Base-by-base conservation (phyloP, 2,329 filamentous ascomycete genomes). In the Penicillium griseofulvum region DNA sequence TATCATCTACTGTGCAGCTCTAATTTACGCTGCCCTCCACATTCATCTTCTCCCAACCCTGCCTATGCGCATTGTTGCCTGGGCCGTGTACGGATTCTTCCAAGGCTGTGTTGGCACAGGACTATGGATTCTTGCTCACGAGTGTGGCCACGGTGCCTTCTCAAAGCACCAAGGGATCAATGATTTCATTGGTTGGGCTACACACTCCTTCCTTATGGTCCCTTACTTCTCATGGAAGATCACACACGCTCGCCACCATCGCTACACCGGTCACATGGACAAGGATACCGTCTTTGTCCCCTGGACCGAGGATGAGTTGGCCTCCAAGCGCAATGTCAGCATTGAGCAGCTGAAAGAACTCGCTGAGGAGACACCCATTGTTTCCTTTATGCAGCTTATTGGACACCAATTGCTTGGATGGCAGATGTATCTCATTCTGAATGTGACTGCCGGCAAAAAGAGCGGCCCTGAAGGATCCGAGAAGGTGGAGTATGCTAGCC, bases 181-280 rank as follows among this genome's bases (percentile, higher is more conserved):
- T 70, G 80, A 87, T 65, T 69, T 79, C 16, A 76, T 85, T 53
- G 87, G 87, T 56, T 87, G 85, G 77, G 68, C 81, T 46, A 72
- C 85, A n/a, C 87, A 90, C 78, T 87, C 83, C 7, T 77, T 81
- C 56, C 78, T 89, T 37, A 71, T 87, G 58, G 86, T 87, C 2
- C 87, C 87, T 4, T 90, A 86, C 75, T 89, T 88, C 76, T 85
- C 83, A 46, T 90, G 87, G 87, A 85, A 87, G 74, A 85, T 84
- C 69, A 86, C 82, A 31, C 87, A 90, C 71, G 80, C 81, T 56
- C 81, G 86, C 48, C 87, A 90, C 73, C 87, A 90, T 75, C 82
- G 82, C 61, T 87, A 83, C 72, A 85, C 84, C 42, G 84, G 84
- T 61, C 82, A 88, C 74, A 84, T 87, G 76, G 80, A 85, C 55